Conservation (phyloP, 148 eudicot species). For the Dysphania ambrosioides region DNA sequence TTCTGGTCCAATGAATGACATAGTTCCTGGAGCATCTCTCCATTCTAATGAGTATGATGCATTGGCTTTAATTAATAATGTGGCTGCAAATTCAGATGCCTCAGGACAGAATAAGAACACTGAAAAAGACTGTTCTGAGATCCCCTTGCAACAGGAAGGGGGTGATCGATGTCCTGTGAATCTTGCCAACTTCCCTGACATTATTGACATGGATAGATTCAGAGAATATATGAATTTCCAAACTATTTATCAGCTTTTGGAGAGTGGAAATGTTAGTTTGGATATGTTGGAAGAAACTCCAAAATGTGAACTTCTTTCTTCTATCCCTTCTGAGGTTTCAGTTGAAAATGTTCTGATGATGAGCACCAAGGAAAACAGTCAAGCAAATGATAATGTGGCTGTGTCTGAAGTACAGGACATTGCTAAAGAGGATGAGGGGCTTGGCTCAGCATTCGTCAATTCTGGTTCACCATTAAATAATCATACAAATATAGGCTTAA, state of each 20-base stretch:
- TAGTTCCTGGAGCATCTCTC: slow-evolving; percentile 27
- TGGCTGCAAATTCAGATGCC: slow-evolving; percentile 26
- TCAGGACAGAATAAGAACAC: slow-evolving; percentile 17
- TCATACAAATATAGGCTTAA: slow-evolving; percentile 24
- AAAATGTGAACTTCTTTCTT: slow-evolving; percentile 32
- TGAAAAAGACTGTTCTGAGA: slow-evolving; percentile 33
- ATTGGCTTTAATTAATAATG: neutral
- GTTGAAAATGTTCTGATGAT: slow-evolving; percentile 26
- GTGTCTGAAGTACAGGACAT: slow-evolving; percentile 38
- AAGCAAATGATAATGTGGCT: slow-evolving; percentile 30
- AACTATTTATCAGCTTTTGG: slow-evolving; percentile 42
- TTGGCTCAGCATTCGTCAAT: slow-evolving; percentile 27
- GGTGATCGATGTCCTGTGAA: slow-evolving; percentile 27
- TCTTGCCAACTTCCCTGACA: slow-evolving; percentile 24
- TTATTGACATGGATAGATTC: slow-evolving; percentile 30
- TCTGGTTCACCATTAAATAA: slow-evolving; percentile 28
- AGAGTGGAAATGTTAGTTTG: slow-evolving; percentile 25
- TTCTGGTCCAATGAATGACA: slow-evolving; percentile 32
- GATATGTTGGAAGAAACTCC: slow-evolving; percentile 33
- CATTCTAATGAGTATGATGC: slow-evolving; percentile 14
- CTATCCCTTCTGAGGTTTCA: slow-evolving; percentile 31
- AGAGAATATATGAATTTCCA: slow-evolving; percentile 32
- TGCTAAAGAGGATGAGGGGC: slow-evolving; percentile 34
- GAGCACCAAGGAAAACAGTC: slow-evolving; percentile 27
- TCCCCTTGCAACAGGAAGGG: slow-evolving; percentile 25